Evolutionary conservation across 2,329 filamentous ascomycete genomes (phyloP), one percentile per base, ranked within the genome.

Genomic region (Aaosphaeria pasadenensis): DNA sequence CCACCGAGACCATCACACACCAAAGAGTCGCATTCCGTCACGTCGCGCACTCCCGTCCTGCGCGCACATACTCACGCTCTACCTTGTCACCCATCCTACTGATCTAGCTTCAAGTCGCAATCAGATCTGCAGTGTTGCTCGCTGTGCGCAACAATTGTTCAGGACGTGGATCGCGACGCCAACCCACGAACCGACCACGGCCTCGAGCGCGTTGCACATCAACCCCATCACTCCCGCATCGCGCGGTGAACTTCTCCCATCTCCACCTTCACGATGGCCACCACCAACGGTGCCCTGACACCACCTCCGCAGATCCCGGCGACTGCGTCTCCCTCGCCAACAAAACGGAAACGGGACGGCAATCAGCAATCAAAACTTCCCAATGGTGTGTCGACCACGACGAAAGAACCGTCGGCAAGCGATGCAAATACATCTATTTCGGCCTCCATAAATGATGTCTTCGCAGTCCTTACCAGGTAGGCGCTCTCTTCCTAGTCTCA

Each of bases 321-420:
- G 44, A 48, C 63, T 48, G 36, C 56, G 38, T 69, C 66, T 48
- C 66, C 64, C 6, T 58, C 63, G 11, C 38, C 56, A 38, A 62
- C 67, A 50, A 78, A 78, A 59, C 73, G 75, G 41, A 78, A 77
- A 64, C 74, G 74, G 49, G 69, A 68, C 36, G 63, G 67, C 33
- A 67, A 64, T 43, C 17, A 24, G 17, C 17, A 24, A 24, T 24
- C 17, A 24, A 24, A 24, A 24, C 17, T 24, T 24, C 17, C 58
- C 52, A 62, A 67, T 49, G 63, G 62, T 17, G 17, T 24, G 17
- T 24, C 17, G 17, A 24, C 17, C 17, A 24, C 17, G 17, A 24
- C 17, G 17, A 24, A 24, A 24, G 17, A 24, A 24, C 3, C 17
- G 17, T 24, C 17, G 17, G 17, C 17, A 24, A 24, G 17, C 3